Conservation (phyloP, 2,329 filamentous ascomycete species). For the Colletotrichum gigasporum region DNA sequence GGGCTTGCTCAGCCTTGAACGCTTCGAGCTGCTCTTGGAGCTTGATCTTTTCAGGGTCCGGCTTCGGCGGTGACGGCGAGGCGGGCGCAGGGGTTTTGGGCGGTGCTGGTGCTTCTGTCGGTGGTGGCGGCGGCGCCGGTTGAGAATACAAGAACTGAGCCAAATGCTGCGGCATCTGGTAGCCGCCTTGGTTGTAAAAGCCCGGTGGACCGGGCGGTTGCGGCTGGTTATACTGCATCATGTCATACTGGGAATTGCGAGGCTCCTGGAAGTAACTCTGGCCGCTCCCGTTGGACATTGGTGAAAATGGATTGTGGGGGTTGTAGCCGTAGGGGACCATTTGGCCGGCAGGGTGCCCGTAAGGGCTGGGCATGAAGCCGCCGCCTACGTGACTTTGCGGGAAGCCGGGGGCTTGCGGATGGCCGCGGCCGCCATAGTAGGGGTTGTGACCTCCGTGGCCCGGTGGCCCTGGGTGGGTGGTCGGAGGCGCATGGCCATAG, state of each 20-base stretch:
- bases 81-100: conserved; percentile 47
- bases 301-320: conserved; percentile 54
- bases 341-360: conserved; percentile 45
- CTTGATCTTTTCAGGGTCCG: conserved; percentile 68
- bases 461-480: conserved; percentile 30
- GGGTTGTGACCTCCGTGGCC: conserved; percentile 38
- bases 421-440: conserved; percentile 40
- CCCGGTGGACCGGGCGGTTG: conserved; percentile 38
- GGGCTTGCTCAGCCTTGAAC: conserved; percentile 56
- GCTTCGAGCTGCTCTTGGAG: conserved; percentile 67
- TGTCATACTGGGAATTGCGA: conserved; percentile 52
- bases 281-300: conserved; percentile 49
- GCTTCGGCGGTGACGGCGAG: conserved; percentile 53
- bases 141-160: conserved; percentile 50
- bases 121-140: conserved; percentile 51
- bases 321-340: conserved; percentile 58
- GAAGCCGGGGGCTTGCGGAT: conserved; percentile 46
- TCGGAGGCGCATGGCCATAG: conserved; percentile 25
- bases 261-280: conserved; percentile 53
- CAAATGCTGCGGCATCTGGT: conserved; percentile 44
- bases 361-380: conserved; percentile 47
- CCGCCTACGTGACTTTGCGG: conserved; percentile 58
- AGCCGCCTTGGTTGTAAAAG: conserved; percentile 42
- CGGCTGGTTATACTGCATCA: conserved; percentile 60
- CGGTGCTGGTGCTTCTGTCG: conserved; percentile 50